Percentiles rank a stretch among this genome's conserved stretches.
phyloP scores from a whole-genome alignment of 2,329 filamentous ascomycete species.

The Malbranchea zuffiana region DNA sequence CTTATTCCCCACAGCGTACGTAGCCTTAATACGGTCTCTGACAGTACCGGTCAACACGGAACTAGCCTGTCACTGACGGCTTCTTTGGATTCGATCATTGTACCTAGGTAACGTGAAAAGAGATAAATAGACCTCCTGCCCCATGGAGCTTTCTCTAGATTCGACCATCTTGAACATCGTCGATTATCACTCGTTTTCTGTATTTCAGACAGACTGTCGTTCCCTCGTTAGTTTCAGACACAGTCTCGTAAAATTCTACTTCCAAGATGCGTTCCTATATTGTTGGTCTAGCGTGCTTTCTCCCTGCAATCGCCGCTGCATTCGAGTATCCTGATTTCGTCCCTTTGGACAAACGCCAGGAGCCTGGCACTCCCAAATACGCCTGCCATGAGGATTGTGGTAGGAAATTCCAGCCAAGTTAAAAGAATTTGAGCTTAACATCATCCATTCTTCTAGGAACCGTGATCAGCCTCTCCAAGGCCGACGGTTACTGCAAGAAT shows the following conservation, averaged over 20 bases:
- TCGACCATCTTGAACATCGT: too few species aligned
- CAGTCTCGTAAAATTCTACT: too few species aligned
- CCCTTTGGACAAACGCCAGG: constrained; percentile 14
- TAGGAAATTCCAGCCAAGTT: constrained; percentile 12
- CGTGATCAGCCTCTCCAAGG: constrained; percentile 17
- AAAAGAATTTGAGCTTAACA: neutral
- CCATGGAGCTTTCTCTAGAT: too few species aligned
- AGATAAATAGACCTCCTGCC: too few species aligned
- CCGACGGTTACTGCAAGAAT: constrained; percentile 17
- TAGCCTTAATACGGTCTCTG: too few species aligned
- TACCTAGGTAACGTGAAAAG: too few species aligned
- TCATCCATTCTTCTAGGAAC: constrained; percentile 14
- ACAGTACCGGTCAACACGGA: too few species aligned
- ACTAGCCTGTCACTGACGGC: too few species aligned
- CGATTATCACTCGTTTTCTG: too few species aligned
- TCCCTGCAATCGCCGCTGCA: constrained; percentile 8
- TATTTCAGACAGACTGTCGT: neutral
- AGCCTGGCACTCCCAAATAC: constrained; percentile 19
- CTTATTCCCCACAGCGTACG: too few species aligned
- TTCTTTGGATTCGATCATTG: too few species aligned
- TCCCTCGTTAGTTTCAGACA: too few species aligned
- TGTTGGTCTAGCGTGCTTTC: neutral
- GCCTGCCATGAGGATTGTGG: constrained; percentile 24
- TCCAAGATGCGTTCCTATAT: neutral
- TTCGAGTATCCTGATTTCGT: constrained; percentile 11